Evolutionary conservation across 163 green algal species (phyloP), one percentile per base, ranked within the genome.

Genomic region (Trebouxia gelatinosa): DNA sequence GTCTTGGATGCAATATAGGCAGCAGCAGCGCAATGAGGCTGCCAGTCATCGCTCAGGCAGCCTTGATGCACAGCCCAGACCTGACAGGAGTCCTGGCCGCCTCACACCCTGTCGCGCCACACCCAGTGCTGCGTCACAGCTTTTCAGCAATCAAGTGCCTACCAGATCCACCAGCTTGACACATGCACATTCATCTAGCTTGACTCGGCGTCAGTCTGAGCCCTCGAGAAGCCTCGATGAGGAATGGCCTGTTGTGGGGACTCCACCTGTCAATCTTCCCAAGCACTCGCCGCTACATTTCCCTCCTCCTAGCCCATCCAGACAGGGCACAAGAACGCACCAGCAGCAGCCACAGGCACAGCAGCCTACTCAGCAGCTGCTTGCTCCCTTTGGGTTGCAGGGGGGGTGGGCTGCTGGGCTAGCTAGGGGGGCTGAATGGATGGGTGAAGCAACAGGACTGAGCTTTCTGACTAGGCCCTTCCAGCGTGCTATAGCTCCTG

Each of bases 391-490:
- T n/a, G n/a, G n/a, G n/a, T n/a, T n/a, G n/a, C n/a, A n/a, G n/a
- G n/a, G n/a, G n/a, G 64, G 35, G 35, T 72, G 64, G 64, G 64
- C 64, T 21, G 35, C 35, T 0, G 50, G 50, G 6, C 37, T 72
- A 34, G 64, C 64, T 0, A 32, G 64, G 21, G 64, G 64, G 1
- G 64, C 64, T 7, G 64, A 72, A 51, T 72, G 64, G 64, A 72
- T 72, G 64, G 64, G 64, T 26, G 64, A 72, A 17, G 64, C 64
- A 13, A 72, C 64, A 7, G 64, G 64, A 11, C 37, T 72, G 0
- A 37, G 64, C 5, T 72, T 72, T 16, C 37, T 72, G 64, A 72
- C 64, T 26, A 43, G 64, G 16, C 64, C 64, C 19, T 72, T 72
- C 64, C 34, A 21, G 2, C 64, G 64, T n/a, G n/a, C n/a, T n/a